phyloP scores from a whole-genome alignment of 495 filamentous ascomycete species.

The Amphirosellinia nigrospora region DNA sequence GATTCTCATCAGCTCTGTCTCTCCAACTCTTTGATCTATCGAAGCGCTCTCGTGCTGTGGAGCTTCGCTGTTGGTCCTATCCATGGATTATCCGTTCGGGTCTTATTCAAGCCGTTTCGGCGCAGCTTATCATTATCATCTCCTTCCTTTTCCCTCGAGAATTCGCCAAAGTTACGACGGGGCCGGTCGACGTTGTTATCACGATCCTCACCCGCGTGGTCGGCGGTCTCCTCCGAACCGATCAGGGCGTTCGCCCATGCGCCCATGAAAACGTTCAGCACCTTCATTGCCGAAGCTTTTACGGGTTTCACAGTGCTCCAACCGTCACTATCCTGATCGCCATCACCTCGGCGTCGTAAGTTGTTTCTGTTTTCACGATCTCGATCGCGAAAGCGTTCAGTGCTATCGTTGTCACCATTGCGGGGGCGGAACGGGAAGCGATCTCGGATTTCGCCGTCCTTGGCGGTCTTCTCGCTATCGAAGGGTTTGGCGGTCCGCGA shows the following conservation, averaged over 20 bases:
- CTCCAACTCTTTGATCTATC: slow-evolving; percentile 69
- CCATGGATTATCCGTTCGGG: slow-evolving; percentile 52
- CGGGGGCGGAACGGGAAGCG: slow-evolving; percentile 71
- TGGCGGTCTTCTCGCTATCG: slow-evolving; percentile 56
- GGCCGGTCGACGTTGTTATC: slow-evolving; percentile 62
- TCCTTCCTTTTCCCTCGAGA: slow-evolving; percentile 55
- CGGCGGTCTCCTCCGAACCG: slow-evolving; percentile 50
- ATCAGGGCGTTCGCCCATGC: slow-evolving; percentile 54
- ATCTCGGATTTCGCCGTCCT: slow-evolving; percentile 61
- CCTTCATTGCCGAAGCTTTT: slow-evolving; percentile 70
- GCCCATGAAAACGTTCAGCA: slow-evolving; percentile 65
- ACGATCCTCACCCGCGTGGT: slow-evolving; percentile 51
- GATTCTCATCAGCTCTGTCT: slow-evolving; percentile 61
- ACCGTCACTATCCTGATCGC: slow-evolving; percentile 62
- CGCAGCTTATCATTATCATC: slow-evolving; percentile 62
- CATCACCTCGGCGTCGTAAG: slow-evolving; percentile 57
- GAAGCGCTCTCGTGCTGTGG: slow-evolving; percentile 60
- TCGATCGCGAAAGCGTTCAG: slow-evolving; percentile 41
- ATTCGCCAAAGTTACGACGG: slow-evolving; percentile 56
- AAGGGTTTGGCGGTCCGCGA: slow-evolving; percentile 60
- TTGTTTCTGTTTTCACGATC: slow-evolving; percentile 55
- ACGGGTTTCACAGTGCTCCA: slow-evolving; percentile 67
- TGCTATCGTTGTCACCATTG: slow-evolving; percentile 70
- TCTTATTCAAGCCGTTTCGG: slow-evolving; percentile 56
- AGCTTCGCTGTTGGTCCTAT: slow-evolving; percentile 39